A percentile compares a stretch with the other conserved stretches of the same genome.
phyloP scores from a whole-genome alignment of 164 flowering plant genomes.

The Vitis rupestris region DNA sequence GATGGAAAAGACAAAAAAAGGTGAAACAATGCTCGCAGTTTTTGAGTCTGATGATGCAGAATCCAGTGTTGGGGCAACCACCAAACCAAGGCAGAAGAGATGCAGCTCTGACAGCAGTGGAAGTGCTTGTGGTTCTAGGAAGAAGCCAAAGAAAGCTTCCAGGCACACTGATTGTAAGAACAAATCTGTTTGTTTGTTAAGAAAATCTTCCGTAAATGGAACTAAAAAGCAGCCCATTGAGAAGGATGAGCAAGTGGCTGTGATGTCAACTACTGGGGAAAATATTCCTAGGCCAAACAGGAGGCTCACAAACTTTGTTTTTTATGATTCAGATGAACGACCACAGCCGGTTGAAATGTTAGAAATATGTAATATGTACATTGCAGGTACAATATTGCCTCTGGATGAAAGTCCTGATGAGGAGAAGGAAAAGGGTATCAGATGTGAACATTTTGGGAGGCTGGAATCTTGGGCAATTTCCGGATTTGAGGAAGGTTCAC shows the following conservation, averaged over 20 bases:
- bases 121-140: constrained; percentile 25
- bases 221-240: constrained; percentile 38
- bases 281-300: constrained; percentile 58
- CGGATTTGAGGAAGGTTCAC: constrained; percentile 86
- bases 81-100: constrained; percentile 19
- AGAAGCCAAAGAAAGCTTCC: constrained; percentile 76
- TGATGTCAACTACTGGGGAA: constrained; percentile 48
- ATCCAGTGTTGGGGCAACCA: no score
- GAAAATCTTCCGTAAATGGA: constrained; percentile 40
- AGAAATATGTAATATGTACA: constrained; percentile 63
- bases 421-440: constrained; percentile 52
- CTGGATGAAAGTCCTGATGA: constrained; percentile 45
- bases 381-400: constrained; percentile 66
- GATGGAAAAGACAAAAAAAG: no score
- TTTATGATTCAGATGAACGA: constrained; percentile 57
- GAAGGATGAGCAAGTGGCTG: constrained; percentile 64
- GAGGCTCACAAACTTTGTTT: constrained; percentile 63
- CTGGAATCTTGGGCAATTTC: constrained; percentile 84
- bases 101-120: constrained; percentile 8
- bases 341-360: constrained; percentile 70
- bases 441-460: constrained; percentile 88
- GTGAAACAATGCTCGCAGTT: no score
- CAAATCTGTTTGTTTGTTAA: constrained; percentile 41
- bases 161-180: constrained; percentile 70
- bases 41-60: no score